These are phyloP conservation scores for Blastomyces percursus DNA, from an alignment of 2,329 filamentous ascomycete genomes.

Conservation along the genomic window DNA sequence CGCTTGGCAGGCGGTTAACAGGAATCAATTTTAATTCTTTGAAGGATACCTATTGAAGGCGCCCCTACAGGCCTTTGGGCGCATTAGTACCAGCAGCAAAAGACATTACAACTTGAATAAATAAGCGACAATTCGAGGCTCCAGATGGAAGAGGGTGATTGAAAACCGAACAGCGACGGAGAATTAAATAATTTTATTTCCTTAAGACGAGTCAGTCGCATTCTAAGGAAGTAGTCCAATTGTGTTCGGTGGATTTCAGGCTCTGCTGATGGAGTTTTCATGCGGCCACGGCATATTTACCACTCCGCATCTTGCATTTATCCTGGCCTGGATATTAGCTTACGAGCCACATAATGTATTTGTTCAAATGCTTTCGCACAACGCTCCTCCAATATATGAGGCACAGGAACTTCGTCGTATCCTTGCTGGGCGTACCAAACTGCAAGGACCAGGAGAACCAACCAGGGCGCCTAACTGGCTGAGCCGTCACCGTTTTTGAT, in stretches of 20 bases:
- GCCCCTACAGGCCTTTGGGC: not conserved
- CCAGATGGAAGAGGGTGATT: not conserved
- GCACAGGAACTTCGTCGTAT: not conserved
- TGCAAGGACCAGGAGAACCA: not conserved
- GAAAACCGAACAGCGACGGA: not conserved
- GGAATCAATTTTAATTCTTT: not conserved
- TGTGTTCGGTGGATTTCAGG: not conserved
- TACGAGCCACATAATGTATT: not conserved
- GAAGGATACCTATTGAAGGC: not conserved
- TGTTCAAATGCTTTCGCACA: not conserved
- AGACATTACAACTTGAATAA: not conserved
- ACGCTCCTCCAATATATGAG: constrained; percentile 1
- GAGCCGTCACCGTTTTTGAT: not conserved
- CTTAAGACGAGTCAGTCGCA: not conserved
- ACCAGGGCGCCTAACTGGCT: not conserved
- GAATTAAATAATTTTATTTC: not conserved
- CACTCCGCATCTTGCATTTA: not conserved
- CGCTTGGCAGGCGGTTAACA: not conserved
- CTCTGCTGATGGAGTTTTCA: not conserved
- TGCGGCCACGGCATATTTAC: not conserved
- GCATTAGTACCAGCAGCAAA: not conserved
- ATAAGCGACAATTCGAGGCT: not conserved
- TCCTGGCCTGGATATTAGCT: not conserved
- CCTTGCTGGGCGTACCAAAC: not conserved
- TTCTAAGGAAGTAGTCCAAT: not conserved